A percentile compares a stretch with the other conserved stretches of the same genome.
Conservation (phyloP, 2,329 filamentous ascomycete genomes). For the Periglandula ipomoeae region DNA sequence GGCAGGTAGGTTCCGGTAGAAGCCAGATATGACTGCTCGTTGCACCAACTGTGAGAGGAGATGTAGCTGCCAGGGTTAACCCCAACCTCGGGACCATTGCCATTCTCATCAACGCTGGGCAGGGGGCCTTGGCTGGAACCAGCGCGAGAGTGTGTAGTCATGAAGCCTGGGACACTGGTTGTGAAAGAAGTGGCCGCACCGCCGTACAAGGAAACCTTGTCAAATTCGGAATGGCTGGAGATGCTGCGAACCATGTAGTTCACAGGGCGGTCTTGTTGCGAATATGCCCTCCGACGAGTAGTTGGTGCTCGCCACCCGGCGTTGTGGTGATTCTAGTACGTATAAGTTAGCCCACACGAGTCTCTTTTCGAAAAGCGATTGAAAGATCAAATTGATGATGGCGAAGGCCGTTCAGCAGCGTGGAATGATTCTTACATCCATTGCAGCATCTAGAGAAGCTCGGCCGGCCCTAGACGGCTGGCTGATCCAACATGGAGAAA, state of each 20-base stretch:
- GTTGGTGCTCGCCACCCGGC: constrained; percentile 7
- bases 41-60: constrained; percentile 17
- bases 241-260: constrained; percentile 35
- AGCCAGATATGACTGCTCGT: constrained; percentile 16
- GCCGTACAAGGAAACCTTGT: constrained; percentile 14
- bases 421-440: constrained; percentile 5
- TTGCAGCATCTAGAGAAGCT: constrained; percentile 1
- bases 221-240: constrained; percentile 31
- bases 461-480: background rate
- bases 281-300: constrained; percentile 17
- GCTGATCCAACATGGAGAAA: background rate
- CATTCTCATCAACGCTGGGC: constrained; percentile 27
- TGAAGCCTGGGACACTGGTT: constrained; percentile 11
- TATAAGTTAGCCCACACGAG: no score
- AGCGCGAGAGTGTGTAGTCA: constrained; percentile 22
- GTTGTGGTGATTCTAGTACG: background rate
- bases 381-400: no score
- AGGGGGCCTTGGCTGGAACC: constrained; percentile 23
- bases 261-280: constrained; percentile 21
- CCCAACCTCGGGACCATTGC: constrained; percentile 21
- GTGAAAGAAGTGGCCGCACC: constrained; percentile 20
- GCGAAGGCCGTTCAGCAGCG: no score
- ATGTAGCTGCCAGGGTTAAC: constrained; percentile 31
- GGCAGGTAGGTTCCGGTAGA: constrained; percentile 16
- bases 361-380: no score